Base-by-base conservation (phyloP, 2,329 filamentous ascomycete species). In the Phoma sp. region DNA sequence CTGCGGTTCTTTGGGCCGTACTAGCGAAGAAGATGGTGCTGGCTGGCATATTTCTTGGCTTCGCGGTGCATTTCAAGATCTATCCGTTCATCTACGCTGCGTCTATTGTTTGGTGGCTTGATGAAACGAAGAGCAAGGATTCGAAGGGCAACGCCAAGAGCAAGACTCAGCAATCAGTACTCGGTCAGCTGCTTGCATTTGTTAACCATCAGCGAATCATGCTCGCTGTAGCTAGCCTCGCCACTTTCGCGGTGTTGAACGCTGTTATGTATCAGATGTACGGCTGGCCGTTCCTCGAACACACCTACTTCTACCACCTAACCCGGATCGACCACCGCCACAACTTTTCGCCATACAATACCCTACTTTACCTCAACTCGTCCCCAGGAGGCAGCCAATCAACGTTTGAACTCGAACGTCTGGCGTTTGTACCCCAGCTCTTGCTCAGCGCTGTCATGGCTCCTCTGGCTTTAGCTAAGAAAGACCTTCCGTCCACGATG, bases 301-400 rank as follows among this genome's bases (percentile, higher is more conserved):
- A 99, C 74, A 98, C 92, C 32, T 99, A 89, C 77, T 83, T 96
- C 54, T 93, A 99, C 77, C 95, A 99, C 74, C 81, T 98, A 57
- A 92, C 89, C 4, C 89, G 95, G 55, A 89, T 96, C 74, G 95
- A 99, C 73, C 95, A 99, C 76, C 89, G 95, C 12, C 95, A 99
- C 79, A 99, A 99, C 78, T 99, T 99, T 78, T 97, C 93, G 9
- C 91, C 92, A 1, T 99, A 98, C 81, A 97, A 96, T 74, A 90
- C 88, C 1, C 83, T 97, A 7, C 84, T 99, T 2, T 96, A 99
- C 73, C 84, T 96, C 34, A 88, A 87, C 42, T 96, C 95, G 0
- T 87, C 90, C 2, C 76, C 80, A 2, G 29, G 46, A 29, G 42
- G 40, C 32, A 42, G 15, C 6, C 36, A 42, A 26, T 42, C 42